These are phyloP conservation scores for Liriodendron chinense DNA, from an alignment of 164 flowering plant genomes.

Conservation along the genomic window DNA sequence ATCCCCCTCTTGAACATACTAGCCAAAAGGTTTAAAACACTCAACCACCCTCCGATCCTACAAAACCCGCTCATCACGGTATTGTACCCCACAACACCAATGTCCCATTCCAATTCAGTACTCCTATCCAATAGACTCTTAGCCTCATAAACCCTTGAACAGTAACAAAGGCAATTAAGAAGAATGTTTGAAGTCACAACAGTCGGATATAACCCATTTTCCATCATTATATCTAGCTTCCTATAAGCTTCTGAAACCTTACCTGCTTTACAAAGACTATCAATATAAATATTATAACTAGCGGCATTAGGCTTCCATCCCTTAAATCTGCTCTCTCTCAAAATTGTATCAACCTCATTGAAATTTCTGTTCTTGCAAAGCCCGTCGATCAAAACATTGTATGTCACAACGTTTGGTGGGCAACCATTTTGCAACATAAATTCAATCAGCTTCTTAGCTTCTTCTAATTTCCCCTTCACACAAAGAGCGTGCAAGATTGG, in stretches of 20 bases:
- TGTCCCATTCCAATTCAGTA: background rate
- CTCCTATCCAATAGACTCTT: background rate
- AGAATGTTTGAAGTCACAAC: conserved; percentile 1
- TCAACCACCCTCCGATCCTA: conserved; percentile 1
- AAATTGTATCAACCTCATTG: conserved; percentile 4
- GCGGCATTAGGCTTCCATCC: conserved; percentile 28
- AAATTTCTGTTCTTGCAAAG: conserved; percentile 9
- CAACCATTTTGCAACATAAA: background rate
- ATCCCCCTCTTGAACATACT: conserved; percentile 10
- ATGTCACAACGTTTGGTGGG: conserved; percentile 2
- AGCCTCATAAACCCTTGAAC: conserved; percentile 1
- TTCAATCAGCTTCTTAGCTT: conserved; percentile 4
- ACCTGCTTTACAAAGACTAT: conserved; percentile 31
- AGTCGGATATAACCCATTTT: conserved; percentile 1
- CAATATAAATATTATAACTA: conserved; percentile 33
- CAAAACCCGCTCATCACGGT: background rate
- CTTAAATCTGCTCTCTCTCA: background rate
- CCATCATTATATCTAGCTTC: conserved; percentile 4
- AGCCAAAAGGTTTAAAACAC: conserved; percentile 7
- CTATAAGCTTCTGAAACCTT: conserved; percentile 18
- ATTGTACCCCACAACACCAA: too few relatives aligned
- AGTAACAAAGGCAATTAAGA: conserved; percentile 2
- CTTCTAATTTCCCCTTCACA: background rate
- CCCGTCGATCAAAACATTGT: conserved; percentile 13
- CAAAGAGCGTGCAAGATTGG: conserved; percentile 10